phyloP scores from a whole-genome alignment of 169 alveolate genomes.

The Cryptosporidium viatorum region DNA sequence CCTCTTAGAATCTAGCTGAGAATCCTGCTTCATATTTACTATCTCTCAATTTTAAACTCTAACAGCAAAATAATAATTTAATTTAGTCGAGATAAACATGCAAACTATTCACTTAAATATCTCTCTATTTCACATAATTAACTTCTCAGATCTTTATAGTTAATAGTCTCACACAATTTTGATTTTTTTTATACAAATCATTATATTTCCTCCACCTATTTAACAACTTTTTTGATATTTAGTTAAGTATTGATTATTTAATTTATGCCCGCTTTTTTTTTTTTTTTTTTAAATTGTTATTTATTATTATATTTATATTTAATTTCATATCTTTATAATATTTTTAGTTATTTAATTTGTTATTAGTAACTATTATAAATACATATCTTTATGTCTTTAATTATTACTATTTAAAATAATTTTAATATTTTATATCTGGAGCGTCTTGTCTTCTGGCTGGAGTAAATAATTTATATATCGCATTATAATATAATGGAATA shows the following conservation, averaged over 20 bases:
- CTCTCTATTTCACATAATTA: no score
- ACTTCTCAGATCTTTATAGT: background rate
- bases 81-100: background rate
- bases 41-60: background rate
- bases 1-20: background rate
- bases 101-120: no score
- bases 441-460: constrained; percentile 20
- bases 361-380: no score
- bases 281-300: no score
- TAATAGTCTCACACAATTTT: background rate
- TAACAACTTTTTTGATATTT: no score
- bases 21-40: background rate
- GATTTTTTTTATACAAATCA: background rate
- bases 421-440: background rate
- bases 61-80: background rate
- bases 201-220: background rate
- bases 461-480: background rate
- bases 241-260: background rate
- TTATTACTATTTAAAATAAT: background rate
- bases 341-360: background rate
- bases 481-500: background rate
- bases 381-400: background rate
- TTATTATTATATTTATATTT: no score
- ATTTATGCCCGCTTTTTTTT: background rate
- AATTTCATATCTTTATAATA: no score